Evolutionary conservation across 2,329 filamentous ascomycete species (phyloP).

Genomic region (Apiospora rasikravindrae): DNA sequence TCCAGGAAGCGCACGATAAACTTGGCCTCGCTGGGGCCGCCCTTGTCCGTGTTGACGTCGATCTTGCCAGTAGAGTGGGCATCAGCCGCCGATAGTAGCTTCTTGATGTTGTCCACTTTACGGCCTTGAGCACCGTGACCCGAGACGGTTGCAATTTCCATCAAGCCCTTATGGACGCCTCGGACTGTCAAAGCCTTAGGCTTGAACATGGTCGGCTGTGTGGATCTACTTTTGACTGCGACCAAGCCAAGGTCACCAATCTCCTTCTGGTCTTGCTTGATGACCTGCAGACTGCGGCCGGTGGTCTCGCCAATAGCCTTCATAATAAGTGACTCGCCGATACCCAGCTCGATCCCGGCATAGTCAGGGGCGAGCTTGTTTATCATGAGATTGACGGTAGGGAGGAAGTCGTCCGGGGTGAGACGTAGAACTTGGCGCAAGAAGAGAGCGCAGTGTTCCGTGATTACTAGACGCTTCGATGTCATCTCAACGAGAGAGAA

Average conservation of each 20-base stretch:
- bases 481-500: slow-evolving; percentile 96
- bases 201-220: slow-evolving; percentile 98
- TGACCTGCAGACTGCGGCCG: slow-evolving; percentile 83
- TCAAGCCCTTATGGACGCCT: slow-evolving; percentile 85
- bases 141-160: slow-evolving; percentile 84
- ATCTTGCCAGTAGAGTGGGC: slow-evolving; percentile 75
- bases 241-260: slow-evolving; percentile 95
- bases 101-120: slow-evolving; percentile 96
- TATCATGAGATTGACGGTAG: slow-evolving; percentile 93
- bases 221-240: slow-evolving; percentile 92
- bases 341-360: slow-evolving; percentile 95
- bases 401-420: slow-evolving; percentile 84
- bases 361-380: slow-evolving; percentile 98
- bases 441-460: slow-evolving; percentile 88
- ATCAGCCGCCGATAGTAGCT: slow-evolving; percentile 90
- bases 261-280: slow-evolving; percentile 95
- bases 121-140: slow-evolving; percentile 87
- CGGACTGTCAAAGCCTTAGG: slow-evolving; percentile 87
- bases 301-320: slow-evolving; percentile 97
- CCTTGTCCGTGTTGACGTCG: slow-evolving; percentile 91
- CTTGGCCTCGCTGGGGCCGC: slow-evolving; percentile 92
- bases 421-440: slow-evolving; percentile 92
- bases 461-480: slow-evolving; percentile 86
- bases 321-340: slow-evolving; percentile 98
- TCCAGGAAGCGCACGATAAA: slow-evolving; percentile 92